phyloP scores from a whole-genome alignment of 2,329 filamentous ascomycete species.

The Ophiostoma sp. region DNA sequence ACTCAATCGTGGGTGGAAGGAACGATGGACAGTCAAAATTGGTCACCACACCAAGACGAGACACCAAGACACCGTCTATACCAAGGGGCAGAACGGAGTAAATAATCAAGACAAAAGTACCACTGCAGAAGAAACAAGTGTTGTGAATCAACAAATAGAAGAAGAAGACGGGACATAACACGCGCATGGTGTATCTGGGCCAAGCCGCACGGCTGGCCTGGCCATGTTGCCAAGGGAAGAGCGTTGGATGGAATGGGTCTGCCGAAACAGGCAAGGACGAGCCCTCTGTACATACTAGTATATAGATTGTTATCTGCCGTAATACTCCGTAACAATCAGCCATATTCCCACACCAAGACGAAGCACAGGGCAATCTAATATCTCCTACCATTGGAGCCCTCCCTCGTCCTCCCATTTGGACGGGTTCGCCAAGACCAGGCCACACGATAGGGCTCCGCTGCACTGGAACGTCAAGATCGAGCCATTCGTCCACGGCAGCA shows the following conservation, averaged over 20 bases:
- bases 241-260: conserved; percentile 10
- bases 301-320: not conserved
- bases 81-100: not conserved
- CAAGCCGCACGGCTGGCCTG: conserved; percentile 11
- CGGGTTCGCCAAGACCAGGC: conserved; percentile 16
- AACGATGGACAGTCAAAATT: not conserved
- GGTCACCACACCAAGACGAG: not conserved
- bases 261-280: not conserved
- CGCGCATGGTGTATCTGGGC: not conserved
- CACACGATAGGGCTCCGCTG: conserved; percentile 19
- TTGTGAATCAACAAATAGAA: not conserved
- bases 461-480: conserved; percentile 18
- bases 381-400: conserved; percentile 16
- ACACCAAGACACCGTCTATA: not conserved
- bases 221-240: conserved; percentile 19
- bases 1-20: not conserved
- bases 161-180: not conserved
- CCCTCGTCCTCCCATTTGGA: conserved; percentile 15
- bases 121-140: not conserved
- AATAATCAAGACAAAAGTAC: not conserved
- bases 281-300: not conserved
- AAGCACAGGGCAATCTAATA: conserved; percentile 5
- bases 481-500: not conserved
- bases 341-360: not conserved
- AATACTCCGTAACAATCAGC: not conserved